Percentiles rank a stretch among this genome's conserved stretches.
phyloP scores from a whole-genome alignment of 768 basidiomycete genomes.

The Leccinum ochraceum region DNA sequence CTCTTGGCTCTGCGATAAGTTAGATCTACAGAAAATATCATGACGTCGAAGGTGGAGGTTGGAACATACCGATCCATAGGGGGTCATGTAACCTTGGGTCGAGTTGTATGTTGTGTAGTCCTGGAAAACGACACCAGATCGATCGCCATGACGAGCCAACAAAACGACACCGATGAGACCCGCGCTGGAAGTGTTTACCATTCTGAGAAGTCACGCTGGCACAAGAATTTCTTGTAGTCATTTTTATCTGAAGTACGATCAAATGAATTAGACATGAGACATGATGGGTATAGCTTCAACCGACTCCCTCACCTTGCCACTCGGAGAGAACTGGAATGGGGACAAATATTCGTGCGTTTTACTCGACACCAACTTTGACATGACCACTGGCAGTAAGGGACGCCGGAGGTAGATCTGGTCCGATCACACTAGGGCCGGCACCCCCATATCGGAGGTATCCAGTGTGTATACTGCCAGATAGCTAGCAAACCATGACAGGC shows the following conservation, averaged over 20 bases:
- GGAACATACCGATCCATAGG: conserved; percentile 64
- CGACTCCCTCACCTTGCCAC: neutral
- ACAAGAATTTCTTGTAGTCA: too few relatives aligned
- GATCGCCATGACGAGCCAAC: conserved; percentile 77
- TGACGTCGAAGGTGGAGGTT: neutral
- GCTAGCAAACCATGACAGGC: too few relatives aligned
- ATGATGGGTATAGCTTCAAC: neutral
- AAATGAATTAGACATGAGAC: neutral
- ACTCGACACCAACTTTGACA: too few relatives aligned
- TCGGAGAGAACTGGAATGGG: neutral
- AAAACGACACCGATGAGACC: conserved; percentile 69
- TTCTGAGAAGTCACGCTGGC: conserved; percentile 4
- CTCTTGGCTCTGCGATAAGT: conserved; percentile 44
- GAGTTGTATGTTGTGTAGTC: conserved; percentile 71
- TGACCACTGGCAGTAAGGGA: too few relatives aligned
- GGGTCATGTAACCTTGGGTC: conserved; percentile 64
- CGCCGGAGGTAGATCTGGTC: too few relatives aligned
- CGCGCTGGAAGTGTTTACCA: conserved; percentile 28
- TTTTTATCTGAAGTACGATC: neutral
- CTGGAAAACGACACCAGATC: conserved; percentile 59
- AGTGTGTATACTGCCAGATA: too few relatives aligned
- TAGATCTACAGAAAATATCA: neutral
- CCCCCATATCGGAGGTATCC: too few relatives aligned
- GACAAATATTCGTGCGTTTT: neutral
- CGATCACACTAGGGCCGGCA: too few relatives aligned